Evolutionary conservation across 73 alveolate genomes (phyloP).

Genomic region (Urostyla sp.): DNA sequence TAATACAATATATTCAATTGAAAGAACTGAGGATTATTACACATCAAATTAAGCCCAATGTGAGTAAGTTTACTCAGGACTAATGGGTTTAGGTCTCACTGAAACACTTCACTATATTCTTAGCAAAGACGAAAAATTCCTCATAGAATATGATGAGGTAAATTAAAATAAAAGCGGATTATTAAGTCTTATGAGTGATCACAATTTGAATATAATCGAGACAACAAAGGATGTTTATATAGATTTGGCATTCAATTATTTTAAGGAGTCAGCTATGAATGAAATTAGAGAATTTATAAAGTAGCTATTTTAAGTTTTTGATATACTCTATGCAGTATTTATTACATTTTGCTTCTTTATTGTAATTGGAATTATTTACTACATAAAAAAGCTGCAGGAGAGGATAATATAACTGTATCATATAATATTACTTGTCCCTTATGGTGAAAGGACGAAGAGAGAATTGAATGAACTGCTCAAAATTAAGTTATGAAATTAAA

Average conservation of each 20-base stretch:
- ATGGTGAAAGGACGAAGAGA: conserved; percentile 59
- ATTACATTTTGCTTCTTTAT: conserved; percentile 34
- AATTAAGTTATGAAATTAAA: conserved; percentile 33
- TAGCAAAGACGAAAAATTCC: neutral
- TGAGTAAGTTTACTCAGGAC: too few species aligned
- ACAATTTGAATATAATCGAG: conserved; percentile 8
- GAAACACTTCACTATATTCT: conserved; percentile 7
- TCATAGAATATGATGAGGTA: conserved; percentile 13
- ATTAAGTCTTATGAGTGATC: too few species aligned
- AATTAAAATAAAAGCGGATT: too few species aligned
- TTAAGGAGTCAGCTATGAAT: neutral
- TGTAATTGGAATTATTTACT: neutral
- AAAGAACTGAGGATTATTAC: neutral
- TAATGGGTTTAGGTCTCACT: too few species aligned
- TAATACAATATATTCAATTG: neutral
- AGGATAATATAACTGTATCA: conserved; percentile 31
- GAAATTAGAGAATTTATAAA: neutral
- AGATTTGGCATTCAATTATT: conserved; percentile 12
- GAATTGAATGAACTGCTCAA: conserved; percentile 42
- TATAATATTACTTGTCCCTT: conserved; percentile 35
- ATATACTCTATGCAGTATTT: conserved; percentile 44
- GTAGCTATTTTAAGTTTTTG: conserved; percentile 31
- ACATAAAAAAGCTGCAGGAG: conserved; percentile 4
- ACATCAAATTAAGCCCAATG: too few species aligned
- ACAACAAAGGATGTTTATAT: conserved; percentile 27